A percentile compares a stretch with the other conserved stretches of the same genome.
phyloP scores from a whole-genome alignment of 345 rosid genomes.

The Camelina hispida region DNA sequence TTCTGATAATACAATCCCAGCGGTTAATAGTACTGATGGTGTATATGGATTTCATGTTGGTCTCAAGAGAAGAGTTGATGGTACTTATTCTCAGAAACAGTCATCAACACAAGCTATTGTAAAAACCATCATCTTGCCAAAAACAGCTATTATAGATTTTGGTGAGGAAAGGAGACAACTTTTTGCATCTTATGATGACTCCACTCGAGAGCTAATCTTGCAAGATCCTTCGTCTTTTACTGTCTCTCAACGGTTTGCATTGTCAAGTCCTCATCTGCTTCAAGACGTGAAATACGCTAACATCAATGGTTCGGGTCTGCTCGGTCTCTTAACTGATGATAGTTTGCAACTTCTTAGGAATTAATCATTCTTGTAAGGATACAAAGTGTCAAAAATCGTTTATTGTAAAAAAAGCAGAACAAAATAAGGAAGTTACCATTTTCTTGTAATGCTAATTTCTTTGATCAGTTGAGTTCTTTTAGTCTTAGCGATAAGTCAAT shows the following conservation, averaged over 20 bases:
- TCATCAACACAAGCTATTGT: constrained; percentile 56
- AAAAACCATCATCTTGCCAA: constrained; percentile 64
- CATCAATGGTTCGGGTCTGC: too few relatives aligned
- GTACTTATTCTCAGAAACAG: constrained; percentile 48
- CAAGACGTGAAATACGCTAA: too few relatives aligned
- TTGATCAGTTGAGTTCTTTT: not conserved
- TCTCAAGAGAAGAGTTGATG: constrained; percentile 54
- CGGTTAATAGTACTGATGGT: constrained; percentile 41
- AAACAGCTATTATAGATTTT: constrained; percentile 58
- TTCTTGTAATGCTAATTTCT: too few relatives aligned
- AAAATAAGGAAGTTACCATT: too few relatives aligned
- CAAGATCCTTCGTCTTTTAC: constrained; percentile 66
- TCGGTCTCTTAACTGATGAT: too few relatives aligned
- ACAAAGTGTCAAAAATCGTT: too few relatives aligned
- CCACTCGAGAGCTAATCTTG: constrained; percentile 54
- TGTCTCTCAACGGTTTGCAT: too few relatives aligned
- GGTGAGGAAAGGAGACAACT: constrained; percentile 51
- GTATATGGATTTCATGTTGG: constrained; percentile 59
- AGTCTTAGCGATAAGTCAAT: not conserved
- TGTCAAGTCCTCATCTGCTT: too few relatives aligned
- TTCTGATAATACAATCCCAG: not conserved
- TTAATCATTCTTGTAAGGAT: too few relatives aligned
- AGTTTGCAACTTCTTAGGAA: too few relatives aligned
- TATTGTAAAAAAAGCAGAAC: too few relatives aligned
- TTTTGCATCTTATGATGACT: constrained; percentile 65